Evolutionary conservation across 2,329 filamentous ascomycete genomes (phyloP).

Genomic region (Cyphellophora europaea): DNA sequence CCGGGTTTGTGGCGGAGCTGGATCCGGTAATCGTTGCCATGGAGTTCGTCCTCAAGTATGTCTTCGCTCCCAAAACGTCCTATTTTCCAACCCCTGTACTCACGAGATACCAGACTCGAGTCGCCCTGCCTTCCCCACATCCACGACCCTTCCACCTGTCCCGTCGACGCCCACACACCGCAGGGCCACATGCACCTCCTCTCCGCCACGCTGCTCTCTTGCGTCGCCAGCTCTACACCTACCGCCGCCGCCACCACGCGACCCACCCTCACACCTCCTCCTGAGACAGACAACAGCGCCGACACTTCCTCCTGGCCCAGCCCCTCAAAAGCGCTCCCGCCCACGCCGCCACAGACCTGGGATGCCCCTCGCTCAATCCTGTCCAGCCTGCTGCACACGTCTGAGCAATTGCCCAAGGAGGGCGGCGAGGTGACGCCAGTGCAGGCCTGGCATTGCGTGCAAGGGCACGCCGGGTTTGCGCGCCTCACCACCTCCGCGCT

Average conservation of each 20-base stretch:
- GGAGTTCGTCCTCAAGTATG: constrained; percentile 28
- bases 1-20: constrained; percentile 4
- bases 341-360: constrained; percentile 1
- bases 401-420: constrained; percentile 14
- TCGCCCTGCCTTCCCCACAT: constrained; percentile 25
- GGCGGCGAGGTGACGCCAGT: constrained; percentile 26
- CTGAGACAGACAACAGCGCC: too few relatives aligned
- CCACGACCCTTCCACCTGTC: constrained; percentile 2
- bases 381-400: constrained; percentile 8
- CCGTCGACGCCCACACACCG: constrained; percentile 12
- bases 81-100: too few relatives aligned
- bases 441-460: constrained; percentile 26
- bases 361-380: constrained; percentile 5
- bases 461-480: constrained; percentile 18
- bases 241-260: constrained; percentile 8
- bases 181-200: constrained; percentile 24
- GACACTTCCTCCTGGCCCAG: too few relatives aligned
- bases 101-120: constrained; percentile 27
- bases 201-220: constrained; percentile 21
- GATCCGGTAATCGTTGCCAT: constrained; percentile 16
- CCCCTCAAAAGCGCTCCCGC: background rate
- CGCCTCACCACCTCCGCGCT: constrained; percentile 16
- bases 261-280: too few relatives aligned
- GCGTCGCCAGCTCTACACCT: constrained; percentile 4
- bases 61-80: constrained; percentile 1